These are phyloP conservation scores for Talaromyces rugulosus DNA, from an alignment of 2,329 filamentous ascomycete genomes.

Conservation along the genomic window DNA sequence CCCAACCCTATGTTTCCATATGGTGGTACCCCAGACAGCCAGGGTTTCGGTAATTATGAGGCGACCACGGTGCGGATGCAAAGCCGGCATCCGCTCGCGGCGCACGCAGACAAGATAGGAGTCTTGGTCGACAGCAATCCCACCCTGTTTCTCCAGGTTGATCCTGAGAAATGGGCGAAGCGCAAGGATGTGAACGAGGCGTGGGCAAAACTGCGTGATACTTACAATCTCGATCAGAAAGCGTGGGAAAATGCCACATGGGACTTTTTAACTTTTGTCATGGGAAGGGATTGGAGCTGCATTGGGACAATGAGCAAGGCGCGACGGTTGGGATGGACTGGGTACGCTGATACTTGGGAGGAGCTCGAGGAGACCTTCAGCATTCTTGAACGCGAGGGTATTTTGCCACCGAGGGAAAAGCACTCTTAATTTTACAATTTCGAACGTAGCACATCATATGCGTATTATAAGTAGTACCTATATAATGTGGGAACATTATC, in stretches of 20 bases:
- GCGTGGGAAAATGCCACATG: constrained; percentile 44
- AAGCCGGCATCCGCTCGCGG: constrained; percentile 16
- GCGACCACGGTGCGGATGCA: too few relatives aligned
- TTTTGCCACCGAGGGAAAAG: constrained; percentile 16
- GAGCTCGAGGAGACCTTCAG: constrained; percentile 33
- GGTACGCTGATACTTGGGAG: constrained; percentile 38
- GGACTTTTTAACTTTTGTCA: constrained; percentile 40
- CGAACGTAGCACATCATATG: too few relatives aligned
- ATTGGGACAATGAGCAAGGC: constrained; percentile 43
- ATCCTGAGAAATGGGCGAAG: constrained; percentile 40
- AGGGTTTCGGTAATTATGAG: too few relatives aligned
- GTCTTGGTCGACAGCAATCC: constrained; percentile 16
- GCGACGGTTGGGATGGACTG: constrained; percentile 42
- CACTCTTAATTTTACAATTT: too few relatives aligned
- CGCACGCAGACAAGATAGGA: constrained; percentile 20
- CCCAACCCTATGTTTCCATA: constrained; percentile 24
- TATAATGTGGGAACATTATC: too few relatives aligned
- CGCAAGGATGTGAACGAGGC: constrained; percentile 33
- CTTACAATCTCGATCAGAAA: constrained; percentile 33
- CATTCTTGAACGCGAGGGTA: constrained; percentile 21
- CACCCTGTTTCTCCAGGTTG: constrained; percentile 23
- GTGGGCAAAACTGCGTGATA: constrained; percentile 34
- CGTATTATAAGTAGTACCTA: too few relatives aligned
- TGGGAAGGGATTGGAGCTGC: constrained; percentile 33
- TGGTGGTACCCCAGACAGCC: neutral